phyloP scores from a whole-genome alignment of 2,329 filamentous ascomycete species.

The Didymella sp. region DNA sequence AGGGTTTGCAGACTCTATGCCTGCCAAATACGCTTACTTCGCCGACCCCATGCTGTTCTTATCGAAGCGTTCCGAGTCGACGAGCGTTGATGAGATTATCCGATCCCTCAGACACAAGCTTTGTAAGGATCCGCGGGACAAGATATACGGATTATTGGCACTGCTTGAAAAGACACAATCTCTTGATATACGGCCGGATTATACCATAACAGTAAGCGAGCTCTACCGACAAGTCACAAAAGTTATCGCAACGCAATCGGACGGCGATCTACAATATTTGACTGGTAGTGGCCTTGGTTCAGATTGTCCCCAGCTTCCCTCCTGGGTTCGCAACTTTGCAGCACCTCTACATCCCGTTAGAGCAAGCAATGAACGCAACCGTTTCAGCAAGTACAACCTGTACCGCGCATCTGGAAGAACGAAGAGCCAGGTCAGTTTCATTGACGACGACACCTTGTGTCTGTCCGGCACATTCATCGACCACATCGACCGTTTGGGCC shows the following conservation, averaged over 20 bases:
- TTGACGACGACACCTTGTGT: neutral
- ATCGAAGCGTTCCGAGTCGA: neutral
- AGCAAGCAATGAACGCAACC: conserved; percentile 1
- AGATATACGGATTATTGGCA: conserved; percentile 6
- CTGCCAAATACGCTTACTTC: conserved; percentile 6
- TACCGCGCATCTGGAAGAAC: neutral
- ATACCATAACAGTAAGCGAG: neutral
- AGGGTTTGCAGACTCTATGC: neutral
- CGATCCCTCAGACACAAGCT: conserved; percentile 6
- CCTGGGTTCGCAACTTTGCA: conserved; percentile 7
- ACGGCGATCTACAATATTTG: conserved; percentile 1
- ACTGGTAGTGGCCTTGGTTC: conserved; percentile 4
- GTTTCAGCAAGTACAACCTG: neutral
- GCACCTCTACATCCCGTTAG: neutral
- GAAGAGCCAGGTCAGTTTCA: neutral
- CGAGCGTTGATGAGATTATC: neutral
- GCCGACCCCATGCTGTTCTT: conserved; percentile 4
- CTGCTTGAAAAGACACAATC: neutral
- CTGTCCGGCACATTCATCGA: neutral
- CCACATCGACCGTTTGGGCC: neutral
- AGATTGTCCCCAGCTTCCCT: neutral
- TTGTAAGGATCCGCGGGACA: conserved; percentile 9
- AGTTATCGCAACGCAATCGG: neutral
- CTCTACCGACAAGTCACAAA: neutral
- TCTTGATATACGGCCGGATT: neutral